Evolutionary conservation across 225 moss, liverwort and hornwort genomes (phyloP).

Genomic region (Marchantia paleacea): DNA sequence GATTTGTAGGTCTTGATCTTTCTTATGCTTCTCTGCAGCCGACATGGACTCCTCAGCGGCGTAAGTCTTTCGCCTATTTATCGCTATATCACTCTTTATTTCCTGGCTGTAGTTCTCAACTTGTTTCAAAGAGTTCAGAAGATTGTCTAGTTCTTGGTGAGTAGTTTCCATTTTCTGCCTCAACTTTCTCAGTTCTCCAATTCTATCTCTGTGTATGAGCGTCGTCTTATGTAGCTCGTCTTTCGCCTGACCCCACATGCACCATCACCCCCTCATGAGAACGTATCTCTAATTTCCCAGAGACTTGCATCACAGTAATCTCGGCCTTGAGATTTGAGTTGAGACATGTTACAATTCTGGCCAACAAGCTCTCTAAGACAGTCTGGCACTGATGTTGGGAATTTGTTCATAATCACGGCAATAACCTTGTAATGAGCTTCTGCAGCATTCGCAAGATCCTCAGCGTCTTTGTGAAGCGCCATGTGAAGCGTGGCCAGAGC

Average conservation of each 20-base stretch:
- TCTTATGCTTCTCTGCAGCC: constrained; percentile 54
- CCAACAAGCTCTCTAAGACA: neutral
- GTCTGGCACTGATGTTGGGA: neutral
- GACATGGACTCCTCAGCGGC: constrained; percentile 64
- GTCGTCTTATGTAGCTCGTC: constrained; percentile 30
- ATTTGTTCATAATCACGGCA: constrained; percentile 8
- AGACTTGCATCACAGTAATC: neutral
- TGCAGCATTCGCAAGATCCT: constrained; percentile 26
- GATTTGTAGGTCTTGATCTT: constrained; percentile 72
- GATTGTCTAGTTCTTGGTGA: constrained; percentile 42
- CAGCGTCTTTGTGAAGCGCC: constrained; percentile 37
- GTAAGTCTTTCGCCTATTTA: constrained; percentile 68
- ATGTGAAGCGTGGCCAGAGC: constrained; percentile 39
- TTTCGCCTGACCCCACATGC: constrained; percentile 31
- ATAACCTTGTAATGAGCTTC: constrained; percentile 34
- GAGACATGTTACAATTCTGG: too few relatives aligned
- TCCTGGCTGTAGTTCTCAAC: constrained; percentile 43
- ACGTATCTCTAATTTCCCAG: neutral
- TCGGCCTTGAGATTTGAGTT: neutral
- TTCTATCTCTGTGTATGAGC: constrained; percentile 13
- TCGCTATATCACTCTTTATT: constrained; percentile 47
- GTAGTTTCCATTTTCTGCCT: constrained; percentile 33
- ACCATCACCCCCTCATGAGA: constrained; percentile 1
- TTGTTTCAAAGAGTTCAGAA: constrained; percentile 39
- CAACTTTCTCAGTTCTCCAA: constrained; percentile 25